Evolutionary conservation across 208 protist genomes (phyloP), one percentile per base, ranked within the genome.

Genomic region (Trypanosoma grayi): DNA sequence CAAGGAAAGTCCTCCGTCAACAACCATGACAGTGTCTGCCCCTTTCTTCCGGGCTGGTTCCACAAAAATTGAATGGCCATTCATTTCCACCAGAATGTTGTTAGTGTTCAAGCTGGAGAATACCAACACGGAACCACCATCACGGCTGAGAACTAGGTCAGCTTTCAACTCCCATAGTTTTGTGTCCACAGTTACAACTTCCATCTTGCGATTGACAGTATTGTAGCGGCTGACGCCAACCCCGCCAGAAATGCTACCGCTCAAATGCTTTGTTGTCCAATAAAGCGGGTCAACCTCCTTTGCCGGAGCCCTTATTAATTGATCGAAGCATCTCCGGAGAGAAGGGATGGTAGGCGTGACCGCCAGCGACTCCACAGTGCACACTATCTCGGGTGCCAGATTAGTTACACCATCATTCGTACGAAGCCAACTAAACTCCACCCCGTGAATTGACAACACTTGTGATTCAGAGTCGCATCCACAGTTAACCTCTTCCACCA

Each of bases 101-200:
- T 93, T 93, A 18, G 81, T 87, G 20, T 70, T 61, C 2, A 60
- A 31, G 71, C 51, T 89, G 34, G 76, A 75, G 65, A 93, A 93
- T 53, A 75, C 48, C 44, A 93, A 72, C 9, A 93, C 77, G 30
- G 73, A 64, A 41, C 58, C 58, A 41, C 79, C 66, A 18, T 82
- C 25, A 13, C 71, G 73, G 27, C 57, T 60, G 10, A 81, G 75
- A n/a, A 71, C 9, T 14, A 80, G 44, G 45, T 77, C 64, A 40
- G 71, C 28, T 14, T 18, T 64, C 36, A 64, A 41, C 36, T 52
- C 24, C 58, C 58, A 64, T 24, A 64, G 30, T 46, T 14, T 39
- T 54, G 44, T 55, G 40, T 55, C 45, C 16, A 64, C 34, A 7
- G 58, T 64, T 18, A 64, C 20, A 44, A 64, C 46, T 22, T 18